A percentile compares a stretch with the other conserved stretches of the same genome.
Evolutionary conservation across 495 filamentous ascomycete species (phyloP).

Genomic region (Aspergillus nidulans): DNA sequence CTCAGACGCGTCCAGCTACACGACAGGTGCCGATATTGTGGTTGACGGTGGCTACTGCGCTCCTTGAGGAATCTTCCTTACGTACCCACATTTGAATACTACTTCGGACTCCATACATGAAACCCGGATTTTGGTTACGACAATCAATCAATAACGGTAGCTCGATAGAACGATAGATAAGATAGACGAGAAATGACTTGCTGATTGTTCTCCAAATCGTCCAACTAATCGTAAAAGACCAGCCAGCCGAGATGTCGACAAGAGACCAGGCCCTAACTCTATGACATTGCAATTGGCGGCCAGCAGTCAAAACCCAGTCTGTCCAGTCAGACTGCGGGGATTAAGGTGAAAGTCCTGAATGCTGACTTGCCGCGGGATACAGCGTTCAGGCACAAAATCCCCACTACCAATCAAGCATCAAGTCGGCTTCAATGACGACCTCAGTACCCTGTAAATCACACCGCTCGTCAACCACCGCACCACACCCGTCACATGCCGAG

Average conservation of each 20-base stretch:
- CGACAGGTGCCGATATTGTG: conserved; percentile 70
- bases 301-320: too few relatives aligned
- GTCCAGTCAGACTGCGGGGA: too few relatives aligned
- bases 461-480: neutral
- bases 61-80: too few relatives aligned
- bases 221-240: neutral
- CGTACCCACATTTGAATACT: too few relatives aligned
- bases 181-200: neutral
- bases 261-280: neutral
- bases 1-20: conserved; percentile 77
- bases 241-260: neutral
- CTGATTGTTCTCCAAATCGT: neutral
- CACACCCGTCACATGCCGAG: neutral
- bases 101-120: neutral
- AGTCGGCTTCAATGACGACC: neutral
- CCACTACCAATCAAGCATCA: neutral
- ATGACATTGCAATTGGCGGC: too few relatives aligned
- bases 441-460: neutral
- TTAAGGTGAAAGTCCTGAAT: too few relatives aligned
- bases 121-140: neutral
- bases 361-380: neutral
- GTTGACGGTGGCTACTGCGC: conserved; percentile 59
- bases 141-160: neutral
- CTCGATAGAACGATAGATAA: neutral
- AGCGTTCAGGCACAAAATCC: neutral